Evolutionary conservation across 352 stramenopile genomes (phyloP).

Genomic region (Halophytophthora batemanensis): DNA sequence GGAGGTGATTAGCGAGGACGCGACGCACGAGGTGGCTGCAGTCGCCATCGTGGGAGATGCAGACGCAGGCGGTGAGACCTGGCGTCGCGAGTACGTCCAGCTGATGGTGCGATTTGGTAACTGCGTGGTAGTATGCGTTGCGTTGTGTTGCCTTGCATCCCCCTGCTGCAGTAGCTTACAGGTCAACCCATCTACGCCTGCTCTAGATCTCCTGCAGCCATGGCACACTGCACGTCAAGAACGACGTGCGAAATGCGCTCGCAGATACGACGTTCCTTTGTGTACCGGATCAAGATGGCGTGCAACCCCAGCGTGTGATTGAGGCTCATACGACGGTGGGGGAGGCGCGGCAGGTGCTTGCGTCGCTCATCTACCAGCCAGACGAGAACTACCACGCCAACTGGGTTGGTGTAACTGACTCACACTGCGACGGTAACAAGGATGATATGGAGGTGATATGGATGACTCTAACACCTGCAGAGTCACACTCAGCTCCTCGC

Average conservation of each 20-base stretch:
- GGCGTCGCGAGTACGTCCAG: slow-evolving; percentile 10
- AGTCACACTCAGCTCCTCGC: neutral
- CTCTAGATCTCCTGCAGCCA: slow-evolving; percentile 22
- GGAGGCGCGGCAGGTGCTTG: slow-evolving; percentile 26
- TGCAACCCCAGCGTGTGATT: slow-evolving; percentile 7
- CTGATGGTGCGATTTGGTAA: slow-evolving; percentile 11
- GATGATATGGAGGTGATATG: slow-evolving; percentile 12
- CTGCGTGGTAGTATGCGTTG: neutral
- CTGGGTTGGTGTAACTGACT: slow-evolving; percentile 15
- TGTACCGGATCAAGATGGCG: neutral
- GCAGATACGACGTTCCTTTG: slow-evolving; percentile 22
- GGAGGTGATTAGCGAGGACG: slow-evolving; percentile 19
- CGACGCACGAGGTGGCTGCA: slow-evolving; percentile 8
- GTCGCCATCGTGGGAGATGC: slow-evolving; percentile 6
- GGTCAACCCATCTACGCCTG: neutral
- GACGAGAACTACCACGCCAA: slow-evolving; percentile 16
- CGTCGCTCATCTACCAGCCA: slow-evolving; percentile 25
- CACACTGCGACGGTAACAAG: slow-evolving; percentile 1
- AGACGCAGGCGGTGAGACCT: slow-evolving; percentile 1
- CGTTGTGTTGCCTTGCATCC: neutral
- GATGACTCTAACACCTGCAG: slow-evolving; percentile 12
- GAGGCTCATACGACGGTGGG: slow-evolving; percentile 17
- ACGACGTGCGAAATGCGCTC: slow-evolving; percentile 7
- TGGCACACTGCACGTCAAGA: slow-evolving; percentile 19
- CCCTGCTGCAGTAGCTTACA: neutral